A percentile compares a stretch with the other conserved stretches of the same genome.
Conservation (phyloP, 202 grass and related monocot species). For the Cymbopogon flexuosus region DNA sequence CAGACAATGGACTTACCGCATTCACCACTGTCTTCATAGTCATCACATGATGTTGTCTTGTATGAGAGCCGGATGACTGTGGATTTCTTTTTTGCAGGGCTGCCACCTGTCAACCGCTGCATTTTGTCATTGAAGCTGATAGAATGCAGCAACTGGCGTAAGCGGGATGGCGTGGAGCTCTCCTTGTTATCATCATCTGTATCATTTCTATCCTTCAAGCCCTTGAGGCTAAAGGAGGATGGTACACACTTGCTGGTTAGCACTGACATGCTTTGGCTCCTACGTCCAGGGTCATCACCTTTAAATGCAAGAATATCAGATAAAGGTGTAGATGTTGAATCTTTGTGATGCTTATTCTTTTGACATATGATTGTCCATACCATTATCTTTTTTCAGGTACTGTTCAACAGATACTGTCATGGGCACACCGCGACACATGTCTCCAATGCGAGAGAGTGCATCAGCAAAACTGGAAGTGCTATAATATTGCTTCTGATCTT, state of each 20-base stretch:
- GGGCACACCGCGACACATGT: constrained; percentile 43
- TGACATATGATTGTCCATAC: constrained; percentile 21
- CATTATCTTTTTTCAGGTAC: constrained; percentile 66
- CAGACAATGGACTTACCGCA: constrained; percentile 43
- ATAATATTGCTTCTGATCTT: constrained; percentile 44
- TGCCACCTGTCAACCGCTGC: constrained; percentile 36
- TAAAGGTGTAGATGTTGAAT: constrained; percentile 21
- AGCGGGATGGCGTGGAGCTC: constrained; percentile 45
- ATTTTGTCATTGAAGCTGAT: constrained; percentile 74
- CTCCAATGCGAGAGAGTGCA: constrained; percentile 48
- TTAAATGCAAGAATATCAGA: constrained; percentile 27
- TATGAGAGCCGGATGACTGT: constrained; percentile 79
- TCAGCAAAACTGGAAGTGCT: constrained; percentile 50
- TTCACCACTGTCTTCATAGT: constrained; percentile 46
- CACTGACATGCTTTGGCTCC: constrained; percentile 33
- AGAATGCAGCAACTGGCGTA: constrained; percentile 60
- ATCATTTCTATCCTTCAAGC: constrained; percentile 46
- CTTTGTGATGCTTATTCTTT: neutral
- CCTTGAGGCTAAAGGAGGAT: constrained; percentile 53
- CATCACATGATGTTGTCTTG: constrained; percentile 70
- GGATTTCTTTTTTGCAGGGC: constrained; percentile 65
- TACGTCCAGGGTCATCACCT: constrained; percentile 48
- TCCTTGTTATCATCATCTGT: constrained; percentile 48
- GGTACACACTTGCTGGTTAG: constrained; percentile 25
- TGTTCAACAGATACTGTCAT: constrained; percentile 61